Percentiles rank a stretch among this genome's conserved stretches.
phyloP scores from a whole-genome alignment of 768 basidiomycete genomes.

The Xerocomellus dryophilus region DNA sequence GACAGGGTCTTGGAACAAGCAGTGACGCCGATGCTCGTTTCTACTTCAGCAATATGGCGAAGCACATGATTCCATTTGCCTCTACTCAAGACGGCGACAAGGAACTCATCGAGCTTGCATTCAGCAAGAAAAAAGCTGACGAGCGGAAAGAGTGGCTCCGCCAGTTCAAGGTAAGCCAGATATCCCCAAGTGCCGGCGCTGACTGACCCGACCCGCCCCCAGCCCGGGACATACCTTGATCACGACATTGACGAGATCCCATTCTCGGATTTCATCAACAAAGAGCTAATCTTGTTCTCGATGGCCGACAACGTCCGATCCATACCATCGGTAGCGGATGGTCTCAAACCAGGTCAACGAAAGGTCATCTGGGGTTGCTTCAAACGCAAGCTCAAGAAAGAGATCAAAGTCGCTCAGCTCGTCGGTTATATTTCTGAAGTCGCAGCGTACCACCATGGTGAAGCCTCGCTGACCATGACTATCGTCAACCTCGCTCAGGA shows the following conservation, averaged over 20 bases:
- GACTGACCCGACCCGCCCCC: neutral
- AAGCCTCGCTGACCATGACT: slow-evolving; percentile 79
- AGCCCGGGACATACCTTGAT: slow-evolving; percentile 94
- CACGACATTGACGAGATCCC: slow-evolving; percentile 85
- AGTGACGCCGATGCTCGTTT: slow-evolving; percentile 84
- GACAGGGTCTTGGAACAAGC: slow-evolving; percentile 93
- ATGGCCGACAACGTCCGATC: slow-evolving; percentile 99
- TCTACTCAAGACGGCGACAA: slow-evolving; percentile 77
- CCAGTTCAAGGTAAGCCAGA: slow-evolving; percentile 68
- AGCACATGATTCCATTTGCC: slow-evolving; percentile 93
- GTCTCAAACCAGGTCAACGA: slow-evolving; percentile 94
- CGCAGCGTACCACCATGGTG: slow-evolving; percentile 96
- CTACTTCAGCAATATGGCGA: slow-evolving; percentile 90
- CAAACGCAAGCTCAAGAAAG: slow-evolving; percentile 87
- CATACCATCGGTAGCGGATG: slow-evolving; percentile 91
- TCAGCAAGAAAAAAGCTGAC: slow-evolving; percentile 99
- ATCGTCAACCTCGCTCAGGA: slow-evolving; percentile 94
- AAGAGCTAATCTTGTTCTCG: slow-evolving; percentile 95
- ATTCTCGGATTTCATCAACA: slow-evolving; percentile 95
- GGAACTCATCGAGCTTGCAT: slow-evolving; percentile 92
- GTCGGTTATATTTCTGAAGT: slow-evolving; percentile 94
- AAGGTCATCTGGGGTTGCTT: slow-evolving; percentile 97
- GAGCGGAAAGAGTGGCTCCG: slow-evolving; percentile 98
- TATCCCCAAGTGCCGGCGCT: neutral
- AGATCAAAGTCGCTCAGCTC: slow-evolving; percentile 95